Evolutionary conservation across 305 asterid genomes (phyloP).

Genomic region (Solanum hybrid): DNA sequence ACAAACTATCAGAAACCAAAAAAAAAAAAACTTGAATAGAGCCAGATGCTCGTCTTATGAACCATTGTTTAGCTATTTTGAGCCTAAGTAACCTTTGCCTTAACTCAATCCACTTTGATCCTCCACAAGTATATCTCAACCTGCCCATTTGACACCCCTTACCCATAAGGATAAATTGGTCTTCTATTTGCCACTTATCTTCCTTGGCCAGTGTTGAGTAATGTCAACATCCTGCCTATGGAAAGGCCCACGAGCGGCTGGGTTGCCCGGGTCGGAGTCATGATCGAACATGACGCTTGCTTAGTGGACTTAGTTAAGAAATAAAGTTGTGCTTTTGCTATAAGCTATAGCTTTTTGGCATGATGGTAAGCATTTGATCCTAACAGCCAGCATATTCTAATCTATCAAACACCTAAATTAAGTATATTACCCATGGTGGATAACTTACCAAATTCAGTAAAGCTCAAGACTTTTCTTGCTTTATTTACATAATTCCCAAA

Average conservation of each 20-base stretch:
- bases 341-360: not conserved
- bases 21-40: not conserved
- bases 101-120: not conserved
- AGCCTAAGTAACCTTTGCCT: not conserved
- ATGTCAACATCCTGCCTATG: not conserved
- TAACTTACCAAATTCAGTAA: not conserved
- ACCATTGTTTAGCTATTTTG: not conserved
- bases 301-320: not conserved
- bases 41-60: not conserved
- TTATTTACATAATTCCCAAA: not conserved
- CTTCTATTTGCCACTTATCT: not conserved
- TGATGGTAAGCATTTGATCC: not conserved
- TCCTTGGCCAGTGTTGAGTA: not conserved
- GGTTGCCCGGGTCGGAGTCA: not conserved
- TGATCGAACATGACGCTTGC: not conserved
- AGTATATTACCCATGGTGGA: not conserved
- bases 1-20: not conserved
- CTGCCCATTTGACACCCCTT: not conserved
- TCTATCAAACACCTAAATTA: not conserved
- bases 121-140: not conserved
- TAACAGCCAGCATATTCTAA: not conserved
- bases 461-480: not conserved
- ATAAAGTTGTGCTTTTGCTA: not conserved
- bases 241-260: not conserved
- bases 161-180: not conserved